Base-by-base conservation (phyloP, 441 rosid genomes). In the Erysimum pusillum region DNA sequence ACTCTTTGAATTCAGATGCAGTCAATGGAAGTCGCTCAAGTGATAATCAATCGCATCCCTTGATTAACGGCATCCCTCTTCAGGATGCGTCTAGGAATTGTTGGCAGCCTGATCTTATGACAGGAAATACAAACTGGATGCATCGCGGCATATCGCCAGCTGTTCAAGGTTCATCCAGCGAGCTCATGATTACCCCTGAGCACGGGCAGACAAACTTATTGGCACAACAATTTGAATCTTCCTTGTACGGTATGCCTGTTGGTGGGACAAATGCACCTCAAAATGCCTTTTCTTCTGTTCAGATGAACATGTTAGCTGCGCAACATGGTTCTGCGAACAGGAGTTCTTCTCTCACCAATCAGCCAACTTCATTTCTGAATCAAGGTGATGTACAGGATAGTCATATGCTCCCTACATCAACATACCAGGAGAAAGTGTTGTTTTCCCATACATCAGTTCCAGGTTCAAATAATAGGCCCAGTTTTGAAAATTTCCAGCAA, bases 191-290 rank as follows among this genome's bases (percentile, higher is more conserved):
- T 80, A 78, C 87, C 51, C 82, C 89, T 63, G 97, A 87, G 73
- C 89, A 89, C 60, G 80, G 86, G 62, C 93, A 86, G 79, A 80
- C 72, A 25, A 85, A 74, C 59, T 69, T 80, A 62, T 75, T 82
- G 84, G 86, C 92, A 66, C 97, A 85, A 52, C 89, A 89, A 57
- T 79, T 76, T 83, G 90, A 87, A 78, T 90, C 80, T 69, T 92
- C 98, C 66, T 81, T 88, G 60, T 83, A 86, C 76, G 97, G 95
- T 25, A 83, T 86, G 68, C 90, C 89, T 59, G 69, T 81, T 49
- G 62, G 87, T 79, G 85, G 88, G 69, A 41, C 85, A 69, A 85
- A 89, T 74, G 83, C 75, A 44, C 78, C 73, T 81, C 69, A 83
- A 31, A 78, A 72, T 82, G 82, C 83, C 36, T 80, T 72, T 70